Base-by-base conservation (phyloP, 2,329 filamentous ascomycete genomes). In the Colletotrichum echinochloae region DNA sequence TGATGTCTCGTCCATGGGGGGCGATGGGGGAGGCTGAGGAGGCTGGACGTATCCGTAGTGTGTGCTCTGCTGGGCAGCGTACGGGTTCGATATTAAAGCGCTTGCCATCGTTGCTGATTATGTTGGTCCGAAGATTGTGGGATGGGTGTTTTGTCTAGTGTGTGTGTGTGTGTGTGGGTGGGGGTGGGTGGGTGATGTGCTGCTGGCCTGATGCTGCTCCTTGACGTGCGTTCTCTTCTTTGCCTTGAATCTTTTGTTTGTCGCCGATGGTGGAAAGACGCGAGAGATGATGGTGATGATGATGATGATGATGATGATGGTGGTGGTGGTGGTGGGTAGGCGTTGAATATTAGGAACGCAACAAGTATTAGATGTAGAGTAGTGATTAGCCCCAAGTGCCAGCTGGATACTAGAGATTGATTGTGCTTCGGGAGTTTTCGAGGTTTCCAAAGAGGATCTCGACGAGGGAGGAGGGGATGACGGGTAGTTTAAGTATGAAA, bases 1-100 rank as follows among this genome's bases (percentile, higher is more conserved):
- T 74, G 90, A 84, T 55, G 83, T 82, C 77, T 94, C 92, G 76
- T 94, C 92, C 79, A 92, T 90, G 52, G 92, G 91, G 72, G 92
- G 92, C 74, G 92, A 94, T 39, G 92, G 92, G 65, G 91, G 92
- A 61, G 90, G 88, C 77, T 90, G 88, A 59, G 89, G 88, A 64
- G 81, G 80, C 44, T 78, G 79, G 41, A 82, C 77, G 77, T 87
- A 87, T 76, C 82, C 81, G 78, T 87, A 87, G 70, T 86, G 84
- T 74, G 82, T 76, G 77, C 82, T 81, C 76, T 85, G 84, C 72
- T 81, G 81, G 66, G 81, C 76, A 66, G 81, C 76, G 75, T 88
- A 86, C 72, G 81, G 79, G 72, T 81, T 76, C 74, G 79, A 75
- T 78, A 77, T 78, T 74, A 78, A 76, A 65, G 76, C 74, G 61